These are phyloP conservation scores for Beauveria sp. DNA, from an alignment of 2,329 filamentous ascomycete species.

Conservation along the genomic window DNA sequence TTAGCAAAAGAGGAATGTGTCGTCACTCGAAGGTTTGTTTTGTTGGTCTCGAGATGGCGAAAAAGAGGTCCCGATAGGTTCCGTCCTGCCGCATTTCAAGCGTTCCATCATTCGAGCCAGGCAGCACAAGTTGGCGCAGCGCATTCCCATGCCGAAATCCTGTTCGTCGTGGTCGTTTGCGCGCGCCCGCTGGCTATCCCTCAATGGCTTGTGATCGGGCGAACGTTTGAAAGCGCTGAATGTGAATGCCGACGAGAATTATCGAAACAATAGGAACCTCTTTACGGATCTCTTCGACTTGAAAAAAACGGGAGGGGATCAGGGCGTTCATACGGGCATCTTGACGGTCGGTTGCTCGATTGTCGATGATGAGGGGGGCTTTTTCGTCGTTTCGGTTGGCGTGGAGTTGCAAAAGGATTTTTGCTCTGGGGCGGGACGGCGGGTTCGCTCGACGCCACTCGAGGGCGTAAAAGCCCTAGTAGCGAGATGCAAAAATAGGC, in stretches of 20 bases:
- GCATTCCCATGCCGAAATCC: not conserved
- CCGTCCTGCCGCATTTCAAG: not conserved
- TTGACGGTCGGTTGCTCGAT: slow-evolving; percentile 29
- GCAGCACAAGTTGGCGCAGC: not conserved
- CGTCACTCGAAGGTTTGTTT: not conserved
- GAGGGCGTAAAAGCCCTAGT: slow-evolving; percentile 32
- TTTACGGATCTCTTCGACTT: not conserved
- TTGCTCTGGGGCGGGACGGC: slow-evolving; percentile 20
- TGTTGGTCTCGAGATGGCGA: not conserved
- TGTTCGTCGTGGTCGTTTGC: not conserved
- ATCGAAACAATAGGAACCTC: not conserved
- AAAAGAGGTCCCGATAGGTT: not conserved
- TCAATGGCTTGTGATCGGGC: not conserved
- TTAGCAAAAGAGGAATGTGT: slow-evolving; percentile 17
- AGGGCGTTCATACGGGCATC: slow-evolving; percentile 31
- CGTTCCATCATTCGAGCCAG: not conserved
- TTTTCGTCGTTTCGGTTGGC: slow-evolving; percentile 15
- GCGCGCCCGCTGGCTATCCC: not conserved
- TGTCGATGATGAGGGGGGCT: slow-evolving; percentile 21
- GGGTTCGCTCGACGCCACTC: slow-evolving; percentile 12
- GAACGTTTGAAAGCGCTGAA: not conserved
- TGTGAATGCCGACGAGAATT: not conserved
- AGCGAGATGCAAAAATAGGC: slow-evolving; percentile 8
- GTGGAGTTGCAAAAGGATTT: slow-evolving; percentile 24
- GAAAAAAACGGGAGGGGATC: not conserved